phyloP scores from a whole-genome alignment of 805 yeast species.

The Yarrowia sp. region DNA sequence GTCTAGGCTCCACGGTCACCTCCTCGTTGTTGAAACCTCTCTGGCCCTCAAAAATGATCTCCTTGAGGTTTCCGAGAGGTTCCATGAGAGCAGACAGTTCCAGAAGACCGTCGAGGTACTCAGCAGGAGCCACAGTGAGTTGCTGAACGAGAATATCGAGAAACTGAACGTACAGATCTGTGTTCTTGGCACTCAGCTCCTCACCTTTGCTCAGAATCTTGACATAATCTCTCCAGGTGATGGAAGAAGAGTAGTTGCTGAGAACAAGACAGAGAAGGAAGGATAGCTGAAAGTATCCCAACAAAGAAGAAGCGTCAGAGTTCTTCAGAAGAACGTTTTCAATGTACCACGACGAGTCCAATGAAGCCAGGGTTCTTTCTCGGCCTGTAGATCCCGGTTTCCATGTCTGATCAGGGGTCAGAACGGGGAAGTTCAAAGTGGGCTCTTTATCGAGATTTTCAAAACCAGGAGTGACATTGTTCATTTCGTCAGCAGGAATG shows the following conservation, averaged over 20 bases:
- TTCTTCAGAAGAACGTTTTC: slow-evolving; percentile 48
- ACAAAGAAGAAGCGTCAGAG: slow-evolving; percentile 47
- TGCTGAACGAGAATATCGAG: slow-evolving; percentile 51
- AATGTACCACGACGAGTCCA: slow-evolving; percentile 70
- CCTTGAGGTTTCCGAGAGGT: slow-evolving; percentile 40
- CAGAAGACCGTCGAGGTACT: slow-evolving; percentile 53
- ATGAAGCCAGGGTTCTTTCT: slow-evolving; percentile 58
- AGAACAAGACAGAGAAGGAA: slow-evolving; percentile 59
- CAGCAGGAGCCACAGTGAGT: slow-evolving; percentile 54
- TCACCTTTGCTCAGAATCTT: slow-evolving; percentile 54
- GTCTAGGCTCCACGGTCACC: neutral
- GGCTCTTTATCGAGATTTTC: slow-evolving; percentile 2
- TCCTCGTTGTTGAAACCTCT: slow-evolving; percentile 20
- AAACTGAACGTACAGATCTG: slow-evolving; percentile 49
- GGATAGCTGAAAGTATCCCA: slow-evolving; percentile 64
- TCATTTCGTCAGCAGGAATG: neutral
- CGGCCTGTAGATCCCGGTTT: slow-evolving; percentile 52
- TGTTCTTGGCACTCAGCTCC: slow-evolving; percentile 46
- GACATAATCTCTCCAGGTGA: slow-evolving; percentile 67
- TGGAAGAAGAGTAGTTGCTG: slow-evolving; percentile 68
- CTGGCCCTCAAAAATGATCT: slow-evolving; percentile 30
- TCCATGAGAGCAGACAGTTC: slow-evolving; percentile 45
- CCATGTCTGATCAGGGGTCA: slow-evolving; percentile 47
- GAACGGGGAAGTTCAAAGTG: slow-evolving; percentile 48
- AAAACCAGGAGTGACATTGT: slow-evolving; percentile 13